These are phyloP conservation scores for Eleusine coracana DNA, from an alignment of 176 grass and related monocot genomes.

Conservation along the genomic window DNA sequence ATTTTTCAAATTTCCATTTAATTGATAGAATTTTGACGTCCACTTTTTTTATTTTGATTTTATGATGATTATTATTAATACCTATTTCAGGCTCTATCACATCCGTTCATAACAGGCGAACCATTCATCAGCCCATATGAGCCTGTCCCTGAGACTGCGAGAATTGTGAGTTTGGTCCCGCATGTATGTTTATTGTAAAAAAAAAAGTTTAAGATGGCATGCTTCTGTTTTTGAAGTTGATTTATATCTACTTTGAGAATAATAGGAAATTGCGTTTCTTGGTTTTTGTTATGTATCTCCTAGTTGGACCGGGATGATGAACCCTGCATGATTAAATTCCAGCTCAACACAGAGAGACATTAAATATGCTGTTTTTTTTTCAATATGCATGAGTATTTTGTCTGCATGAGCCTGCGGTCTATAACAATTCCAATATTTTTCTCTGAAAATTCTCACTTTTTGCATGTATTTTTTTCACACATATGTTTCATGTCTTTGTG, in stretches of 20 bases:
- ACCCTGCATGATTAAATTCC: not conserved
- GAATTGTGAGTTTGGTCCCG: constrained; percentile 80
- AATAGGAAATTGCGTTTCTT: not conserved
- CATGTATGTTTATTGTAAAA: constrained; percentile 4
- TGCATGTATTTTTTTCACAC: constrained; percentile 5
- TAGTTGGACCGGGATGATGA: not conserved
- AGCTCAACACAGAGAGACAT: not conserved
- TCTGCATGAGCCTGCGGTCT: constrained; percentile 12
- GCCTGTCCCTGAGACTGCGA: constrained; percentile 77
- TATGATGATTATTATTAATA: not conserved
- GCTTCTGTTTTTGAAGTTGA: constrained; percentile 4
- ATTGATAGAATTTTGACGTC: not conserved
- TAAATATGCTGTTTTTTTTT: not conserved
- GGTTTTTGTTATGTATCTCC: constrained; percentile 16
- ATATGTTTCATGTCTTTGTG: constrained; percentile 22
- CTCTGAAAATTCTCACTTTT: not conserved
- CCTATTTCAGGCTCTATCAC: constrained; percentile 76
- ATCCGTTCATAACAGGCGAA: constrained; percentile 94
- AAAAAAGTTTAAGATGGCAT: not conserved
- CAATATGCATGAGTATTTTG: constrained; percentile 25
- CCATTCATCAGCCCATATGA: constrained; percentile 66
- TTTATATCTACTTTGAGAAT: constrained; percentile 10
- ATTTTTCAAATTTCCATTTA: not conserved
- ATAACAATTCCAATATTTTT: not conserved
- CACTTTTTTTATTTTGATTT: not conserved